A percentile compares a stretch with the other conserved stretches of the same genome.
These are phyloP conservation scores for Cyclotella choctawhatcheeana DNA, from an alignment of 108 stramenopile species.

Conservation along the genomic window DNA sequence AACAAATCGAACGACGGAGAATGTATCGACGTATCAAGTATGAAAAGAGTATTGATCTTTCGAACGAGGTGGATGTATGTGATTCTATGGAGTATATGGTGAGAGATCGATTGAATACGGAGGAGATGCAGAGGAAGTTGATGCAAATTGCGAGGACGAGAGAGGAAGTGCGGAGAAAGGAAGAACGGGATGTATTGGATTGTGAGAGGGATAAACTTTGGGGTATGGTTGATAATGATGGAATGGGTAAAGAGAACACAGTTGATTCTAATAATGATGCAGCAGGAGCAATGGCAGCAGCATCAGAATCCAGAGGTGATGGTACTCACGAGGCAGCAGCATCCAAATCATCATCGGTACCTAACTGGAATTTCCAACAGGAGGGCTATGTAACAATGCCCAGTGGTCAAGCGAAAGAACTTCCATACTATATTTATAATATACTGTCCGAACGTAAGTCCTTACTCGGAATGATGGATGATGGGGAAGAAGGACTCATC, in stretches of 20 bases:
- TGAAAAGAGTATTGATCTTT: slow-evolving; percentile 28
- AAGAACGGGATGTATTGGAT: neutral
- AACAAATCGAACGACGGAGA: slow-evolving; percentile 14
- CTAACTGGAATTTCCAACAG: slow-evolving; percentile 34
- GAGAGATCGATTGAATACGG: slow-evolving; percentile 15
- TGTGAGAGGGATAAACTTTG: neutral
- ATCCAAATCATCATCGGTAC: neutral
- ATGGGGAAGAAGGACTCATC: no score
- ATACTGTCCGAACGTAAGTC: no score
- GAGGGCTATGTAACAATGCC: slow-evolving; percentile 41
- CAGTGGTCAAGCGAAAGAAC: slow-evolving; percentile 8
- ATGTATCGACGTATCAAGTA: slow-evolving; percentile 25
- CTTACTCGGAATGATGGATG: no score
- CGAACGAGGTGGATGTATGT: slow-evolving; percentile 34
- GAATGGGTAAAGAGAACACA: neutral
- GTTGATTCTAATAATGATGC: neutral
- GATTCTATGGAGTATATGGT: slow-evolving; percentile 41
- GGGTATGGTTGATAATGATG: neutral
- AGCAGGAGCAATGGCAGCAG: neutral
- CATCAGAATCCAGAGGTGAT: neutral
- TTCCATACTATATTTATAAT: slow-evolving; percentile 39
- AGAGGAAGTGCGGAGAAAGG: slow-evolving; percentile 1
- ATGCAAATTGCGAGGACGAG: slow-evolving; percentile 23
- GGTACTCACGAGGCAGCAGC: no score
- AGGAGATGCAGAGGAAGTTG: slow-evolving; percentile 25